phyloP scores from a whole-genome alignment of 495 filamentous ascomycete genomes.

The Penicillium canescens region DNA sequence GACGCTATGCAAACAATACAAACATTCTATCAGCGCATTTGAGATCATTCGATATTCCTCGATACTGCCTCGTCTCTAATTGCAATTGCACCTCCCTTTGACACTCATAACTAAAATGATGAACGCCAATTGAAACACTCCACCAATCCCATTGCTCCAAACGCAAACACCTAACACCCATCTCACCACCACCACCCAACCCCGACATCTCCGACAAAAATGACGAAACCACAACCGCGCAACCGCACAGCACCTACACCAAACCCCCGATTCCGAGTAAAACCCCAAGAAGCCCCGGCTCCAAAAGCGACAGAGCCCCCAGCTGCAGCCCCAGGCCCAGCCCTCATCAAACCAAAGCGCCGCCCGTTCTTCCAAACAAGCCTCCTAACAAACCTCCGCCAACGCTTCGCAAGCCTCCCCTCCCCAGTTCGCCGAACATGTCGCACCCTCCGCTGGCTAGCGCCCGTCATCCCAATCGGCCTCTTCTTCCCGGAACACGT shows the following conservation, averaged over 20 bases:
- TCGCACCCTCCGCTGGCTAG: constrained; percentile 49
- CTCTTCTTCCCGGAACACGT: constrained; percentile 66
- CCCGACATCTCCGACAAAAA: background rate
- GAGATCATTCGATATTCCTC: constrained; percentile 1
- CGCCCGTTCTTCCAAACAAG: constrained; percentile 10
- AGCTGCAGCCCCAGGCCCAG: constrained; percentile 8
- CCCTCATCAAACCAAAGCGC: constrained; percentile 8
- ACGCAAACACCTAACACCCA: background rate
- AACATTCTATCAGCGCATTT: constrained; percentile 11
- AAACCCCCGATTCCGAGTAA: constrained; percentile 2
- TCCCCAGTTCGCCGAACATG: constrained; percentile 25
- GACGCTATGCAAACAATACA: constrained; percentile 18
- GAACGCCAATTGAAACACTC: background rate
- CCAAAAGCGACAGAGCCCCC: background rate
- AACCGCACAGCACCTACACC: constrained; percentile 2
- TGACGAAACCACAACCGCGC: constrained; percentile 3
- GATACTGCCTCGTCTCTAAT: background rate
- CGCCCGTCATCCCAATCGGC: constrained; percentile 62
- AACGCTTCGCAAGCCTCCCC: constrained; percentile 36
- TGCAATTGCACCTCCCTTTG: background rate
- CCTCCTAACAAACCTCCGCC: constrained; percentile 32
- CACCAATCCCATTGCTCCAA: background rate
- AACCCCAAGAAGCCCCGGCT: background rate
- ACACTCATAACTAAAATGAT: background rate
- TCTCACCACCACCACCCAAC: background rate